Evolutionary conservation across 2,329 filamentous ascomycete species (phyloP).

Genomic region (Colletotrichum kahawae): DNA sequence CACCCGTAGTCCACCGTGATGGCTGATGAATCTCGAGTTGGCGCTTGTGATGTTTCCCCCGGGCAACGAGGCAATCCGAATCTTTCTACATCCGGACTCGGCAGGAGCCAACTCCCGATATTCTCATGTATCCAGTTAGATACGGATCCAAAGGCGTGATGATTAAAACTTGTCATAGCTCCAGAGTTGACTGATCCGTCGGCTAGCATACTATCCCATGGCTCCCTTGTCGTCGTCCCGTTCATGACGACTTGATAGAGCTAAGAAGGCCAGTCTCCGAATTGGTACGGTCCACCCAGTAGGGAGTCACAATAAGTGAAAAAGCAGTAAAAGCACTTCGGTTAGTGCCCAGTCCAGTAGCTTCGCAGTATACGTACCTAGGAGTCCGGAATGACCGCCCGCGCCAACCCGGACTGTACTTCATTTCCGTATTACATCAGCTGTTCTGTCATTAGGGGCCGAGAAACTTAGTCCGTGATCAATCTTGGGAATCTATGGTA

Average conservation of each 20-base stretch:
- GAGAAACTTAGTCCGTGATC: neutral
- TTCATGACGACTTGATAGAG: slow-evolving; percentile 51
- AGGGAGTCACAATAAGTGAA: too few relatives aligned
- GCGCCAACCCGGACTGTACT: too few relatives aligned
- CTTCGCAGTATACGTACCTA: too few relatives aligned
- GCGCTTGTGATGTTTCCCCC: slow-evolving; percentile 40
- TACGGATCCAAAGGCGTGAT: slow-evolving; percentile 53
- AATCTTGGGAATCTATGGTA: neutral
- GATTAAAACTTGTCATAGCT: slow-evolving; percentile 55
- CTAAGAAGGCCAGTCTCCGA: too few relatives aligned
- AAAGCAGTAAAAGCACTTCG: too few relatives aligned
- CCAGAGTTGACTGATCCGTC: slow-evolving; percentile 50
- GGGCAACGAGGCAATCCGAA: slow-evolving; percentile 38
- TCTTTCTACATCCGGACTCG: slow-evolving; percentile 43
- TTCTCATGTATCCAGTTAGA: slow-evolving; percentile 50
- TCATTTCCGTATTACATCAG: accelerated
- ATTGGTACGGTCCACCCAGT: too few relatives aligned
- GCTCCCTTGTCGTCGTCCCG: slow-evolving; percentile 56
- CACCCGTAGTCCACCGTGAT: slow-evolving; percentile 33
- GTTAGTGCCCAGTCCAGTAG: too few relatives aligned
- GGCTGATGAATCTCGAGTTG: slow-evolving; percentile 30
- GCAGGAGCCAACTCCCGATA: slow-evolving; percentile 44
- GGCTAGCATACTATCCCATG: slow-evolving; percentile 52
- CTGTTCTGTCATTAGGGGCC: neutral
- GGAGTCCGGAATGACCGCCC: too few relatives aligned